A percentile compares a stretch with the other conserved stretches of the same genome.
These are phyloP conservation scores for Talaromyces rugulosus DNA, from an alignment of 2,329 filamentous ascomycete species.

Conservation along the genomic window DNA sequence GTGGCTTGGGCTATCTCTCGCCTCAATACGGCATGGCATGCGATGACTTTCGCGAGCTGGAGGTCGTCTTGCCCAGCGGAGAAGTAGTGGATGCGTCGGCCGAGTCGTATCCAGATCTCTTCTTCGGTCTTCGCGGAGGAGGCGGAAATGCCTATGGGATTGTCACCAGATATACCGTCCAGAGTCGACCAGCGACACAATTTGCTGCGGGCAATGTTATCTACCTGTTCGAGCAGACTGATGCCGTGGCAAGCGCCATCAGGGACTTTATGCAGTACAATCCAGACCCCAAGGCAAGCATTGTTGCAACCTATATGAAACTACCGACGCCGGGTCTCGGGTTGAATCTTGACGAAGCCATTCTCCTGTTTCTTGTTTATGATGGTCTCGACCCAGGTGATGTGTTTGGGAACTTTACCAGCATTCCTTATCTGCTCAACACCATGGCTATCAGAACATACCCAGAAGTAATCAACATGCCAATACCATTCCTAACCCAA, in stretches of 20 bases:
- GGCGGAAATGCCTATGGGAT: conserved; percentile 14
- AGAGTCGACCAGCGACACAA: conserved; percentile 21
- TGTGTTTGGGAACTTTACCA: conserved; percentile 30
- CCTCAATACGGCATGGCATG: conserved; percentile 10
- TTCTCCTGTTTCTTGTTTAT: conserved; percentile 33
- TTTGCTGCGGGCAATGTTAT: conserved; percentile 27
- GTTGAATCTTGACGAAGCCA: conserved; percentile 28
- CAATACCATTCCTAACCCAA: conserved; percentile 24
- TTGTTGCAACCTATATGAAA: conserved; percentile 32
- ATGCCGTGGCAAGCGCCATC: conserved; percentile 24
- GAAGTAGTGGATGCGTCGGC: conserved; percentile 7
- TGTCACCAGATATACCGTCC: conserved; percentile 22
- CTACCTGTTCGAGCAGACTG: conserved; percentile 23
- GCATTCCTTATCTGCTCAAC: conserved; percentile 25
- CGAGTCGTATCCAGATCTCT: conserved; percentile 7
- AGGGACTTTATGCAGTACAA: conserved; percentile 29
- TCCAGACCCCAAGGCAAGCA: conserved; percentile 29
- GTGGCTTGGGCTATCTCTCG: conserved; percentile 7
- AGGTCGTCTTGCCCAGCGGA: conserved; percentile 5
- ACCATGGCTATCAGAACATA: conserved; percentile 27
- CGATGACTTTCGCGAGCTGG: conserved; percentile 5
- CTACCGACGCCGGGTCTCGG: conserved; percentile 23
- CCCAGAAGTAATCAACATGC: conserved; percentile 30
- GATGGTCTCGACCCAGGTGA: conserved; percentile 28
- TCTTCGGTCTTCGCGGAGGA: conserved; percentile 6